phyloP scores from a whole-genome alignment of 768 basidiomycete species.

The Suillus placidus region DNA sequence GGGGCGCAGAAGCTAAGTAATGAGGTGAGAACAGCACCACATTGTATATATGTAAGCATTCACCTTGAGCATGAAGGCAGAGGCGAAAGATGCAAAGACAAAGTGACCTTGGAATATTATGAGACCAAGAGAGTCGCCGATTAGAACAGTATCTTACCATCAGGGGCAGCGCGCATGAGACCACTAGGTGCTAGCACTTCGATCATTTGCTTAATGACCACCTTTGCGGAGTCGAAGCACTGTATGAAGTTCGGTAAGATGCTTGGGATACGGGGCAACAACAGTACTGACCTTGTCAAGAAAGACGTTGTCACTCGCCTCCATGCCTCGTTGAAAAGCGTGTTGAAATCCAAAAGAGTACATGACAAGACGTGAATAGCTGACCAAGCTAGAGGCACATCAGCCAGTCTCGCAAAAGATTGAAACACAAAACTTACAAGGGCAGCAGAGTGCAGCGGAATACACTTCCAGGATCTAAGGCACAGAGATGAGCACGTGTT shows the following conservation, averaged over 20 bases:
- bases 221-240: constrained; percentile 74
- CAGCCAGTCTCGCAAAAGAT: constrained; percentile 3
- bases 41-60: constrained; percentile 9
- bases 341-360: constrained; percentile 87
- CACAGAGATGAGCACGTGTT: constrained; percentile 1
- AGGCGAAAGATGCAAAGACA: constrained; percentile 79
- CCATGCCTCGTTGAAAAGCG: constrained; percentile 71
- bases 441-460: constrained; percentile 72
- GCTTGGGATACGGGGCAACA: neutral
- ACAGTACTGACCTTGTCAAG: constrained; percentile 58
- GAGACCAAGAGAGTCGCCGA: neutral
- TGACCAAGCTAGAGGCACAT: constrained; percentile 56
- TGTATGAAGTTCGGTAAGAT: constrained; percentile 25
- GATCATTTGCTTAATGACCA: constrained; percentile 66
- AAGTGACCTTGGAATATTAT: constrained; percentile 57
- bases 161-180: constrained; percentile 78
- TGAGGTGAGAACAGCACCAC: neutral
- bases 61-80: constrained; percentile 82
- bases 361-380: constrained; percentile 82
- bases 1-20: constrained; percentile 63
- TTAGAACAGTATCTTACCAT: constrained; percentile 49
- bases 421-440: constrained; percentile 58
- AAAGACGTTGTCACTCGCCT: constrained; percentile 62
- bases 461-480: constrained; percentile 54
- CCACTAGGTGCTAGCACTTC: constrained; percentile 68